Percentiles rank a stretch among this genome's conserved stretches.
phyloP scores from a whole-genome alignment of 768 basidiomycete species.

The Agaricus subrufescens region DNA sequence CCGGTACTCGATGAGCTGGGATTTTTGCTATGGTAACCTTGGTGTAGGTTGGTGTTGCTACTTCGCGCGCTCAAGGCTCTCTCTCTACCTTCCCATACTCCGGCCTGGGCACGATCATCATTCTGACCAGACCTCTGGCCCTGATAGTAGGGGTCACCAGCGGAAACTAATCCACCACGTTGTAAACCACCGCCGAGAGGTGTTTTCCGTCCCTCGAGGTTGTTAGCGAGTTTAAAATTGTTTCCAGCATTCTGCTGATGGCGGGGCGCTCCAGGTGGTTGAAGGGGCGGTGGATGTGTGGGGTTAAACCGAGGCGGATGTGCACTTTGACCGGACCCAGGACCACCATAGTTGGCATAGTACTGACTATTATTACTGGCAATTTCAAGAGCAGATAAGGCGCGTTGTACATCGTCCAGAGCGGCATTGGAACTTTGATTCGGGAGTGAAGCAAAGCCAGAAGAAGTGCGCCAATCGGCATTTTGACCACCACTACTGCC shows the following conservation, averaged over 20 bases:
- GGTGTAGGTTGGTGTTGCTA: slow-evolving; percentile 69
- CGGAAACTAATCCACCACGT: slow-evolving; percentile 36
- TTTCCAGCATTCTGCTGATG: slow-evolving; percentile 32
- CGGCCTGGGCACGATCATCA: slow-evolving; percentile 25
- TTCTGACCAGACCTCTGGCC: slow-evolving; percentile 13
- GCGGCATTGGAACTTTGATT: slow-evolving; percentile 28
- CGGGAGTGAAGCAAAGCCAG: slow-evolving; percentile 22
- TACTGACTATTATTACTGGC: slow-evolving; percentile 28
- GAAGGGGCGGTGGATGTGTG: slow-evolving; percentile 6
- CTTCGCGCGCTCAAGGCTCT: slow-evolving; percentile 48
- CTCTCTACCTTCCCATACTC: slow-evolving; percentile 66
- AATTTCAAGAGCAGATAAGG: slow-evolving; percentile 66
- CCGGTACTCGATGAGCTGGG: slow-evolving; percentile 24
- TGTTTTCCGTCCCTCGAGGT: slow-evolving; percentile 65
- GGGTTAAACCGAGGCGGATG: slow-evolving; percentile 67
- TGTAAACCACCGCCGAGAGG: slow-evolving; percentile 35
- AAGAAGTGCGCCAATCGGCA: slow-evolving; percentile 51
- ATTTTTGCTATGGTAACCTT: slow-evolving; percentile 50
- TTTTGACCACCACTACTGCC: slow-evolving; percentile 21
- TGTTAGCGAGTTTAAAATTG: slow-evolving; percentile 54
- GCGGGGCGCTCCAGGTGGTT: slow-evolving; percentile 15
- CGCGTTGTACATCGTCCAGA: slow-evolving; percentile 76
- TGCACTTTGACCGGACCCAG: slow-evolving; percentile 41
- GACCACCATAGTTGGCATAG: slow-evolving; percentile 18
- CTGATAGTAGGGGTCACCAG: slow-evolving; percentile 27